Conservation (phyloP, 345 rosid genomes). For the Citrus mangshanensis region DNA sequence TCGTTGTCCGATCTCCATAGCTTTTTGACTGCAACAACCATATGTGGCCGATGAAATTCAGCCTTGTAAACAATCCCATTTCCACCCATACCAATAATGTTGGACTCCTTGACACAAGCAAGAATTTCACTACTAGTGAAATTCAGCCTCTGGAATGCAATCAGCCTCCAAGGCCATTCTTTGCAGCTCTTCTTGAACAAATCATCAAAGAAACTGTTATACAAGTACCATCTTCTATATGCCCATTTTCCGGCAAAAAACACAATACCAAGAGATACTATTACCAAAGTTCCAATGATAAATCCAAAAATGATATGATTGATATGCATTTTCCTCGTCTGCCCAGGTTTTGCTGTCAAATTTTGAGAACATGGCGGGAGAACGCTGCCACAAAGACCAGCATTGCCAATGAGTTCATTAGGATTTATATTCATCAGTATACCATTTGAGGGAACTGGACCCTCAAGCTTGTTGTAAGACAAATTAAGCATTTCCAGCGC, state of each 20-base stretch:
- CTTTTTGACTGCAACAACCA: slow-evolving; percentile 80
- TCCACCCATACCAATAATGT: slow-evolving; percentile 90
- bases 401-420: slow-evolving; percentile 63
- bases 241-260: slow-evolving; percentile 53
- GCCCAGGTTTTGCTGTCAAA: slow-evolving; percentile 17
- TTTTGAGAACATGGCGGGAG: slow-evolving; percentile 53
- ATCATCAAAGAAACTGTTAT: slow-evolving; percentile 46
- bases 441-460: slow-evolving; percentile 63
- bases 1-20: slow-evolving; percentile 71
- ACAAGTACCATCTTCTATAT: slow-evolving; percentile 70
- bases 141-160: slow-evolving; percentile 73
- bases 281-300: slow-evolving; percentile 45
- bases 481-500: slow-evolving; percentile 74
- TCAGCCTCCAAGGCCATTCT: slow-evolving; percentile 94
- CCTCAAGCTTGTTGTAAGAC: slow-evolving; percentile 72
- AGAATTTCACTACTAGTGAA: slow-evolving; percentile 76
- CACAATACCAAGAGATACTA: slow-evolving; percentile 45
- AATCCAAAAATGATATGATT: slow-evolving; percentile 55
- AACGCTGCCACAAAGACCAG: slow-evolving; percentile 71
- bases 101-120: slow-evolving; percentile 70
- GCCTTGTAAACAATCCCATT: slow-evolving; percentile 91
- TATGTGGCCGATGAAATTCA: slow-evolving; percentile 58
- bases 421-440: slow-evolving; percentile 58
- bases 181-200: slow-evolving; percentile 50
- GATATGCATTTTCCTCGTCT: slow-evolving; percentile 37